A percentile compares a stretch with the other conserved stretches of the same genome.
These are phyloP conservation scores for Coriolopsis trogii DNA, from an alignment of 1,284 basidiomycete genomes.

Conservation along the genomic window DNA sequence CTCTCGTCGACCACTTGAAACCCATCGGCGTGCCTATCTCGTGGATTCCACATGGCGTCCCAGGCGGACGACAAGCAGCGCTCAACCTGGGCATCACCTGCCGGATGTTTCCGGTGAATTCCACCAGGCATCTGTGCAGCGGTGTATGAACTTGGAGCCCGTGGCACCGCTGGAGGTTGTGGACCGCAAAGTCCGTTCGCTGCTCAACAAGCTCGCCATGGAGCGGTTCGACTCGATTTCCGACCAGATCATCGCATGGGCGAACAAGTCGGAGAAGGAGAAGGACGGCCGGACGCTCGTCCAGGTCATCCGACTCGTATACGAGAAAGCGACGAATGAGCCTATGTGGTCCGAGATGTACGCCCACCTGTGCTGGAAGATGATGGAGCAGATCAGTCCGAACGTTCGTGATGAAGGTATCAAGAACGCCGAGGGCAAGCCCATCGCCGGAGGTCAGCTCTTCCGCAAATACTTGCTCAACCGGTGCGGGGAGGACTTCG, in stretches of 20 bases:
- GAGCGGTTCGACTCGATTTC: slow-evolving; percentile 91
- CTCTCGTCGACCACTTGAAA: too few species aligned
- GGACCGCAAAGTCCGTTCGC: slow-evolving; percentile 88
- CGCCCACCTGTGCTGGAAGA: slow-evolving; percentile 51
- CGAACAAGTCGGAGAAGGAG: slow-evolving; percentile 91
- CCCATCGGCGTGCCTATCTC: too few species aligned
- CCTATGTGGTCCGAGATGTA: slow-evolving; percentile 13
- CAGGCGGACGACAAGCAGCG: too few species aligned
- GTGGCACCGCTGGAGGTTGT: slow-evolving; percentile 68
- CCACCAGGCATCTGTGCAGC: too few species aligned
- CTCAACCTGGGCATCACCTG: too few species aligned
- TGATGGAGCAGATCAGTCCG: slow-evolving; percentile 68
- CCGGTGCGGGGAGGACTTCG: slow-evolving; percentile 54
- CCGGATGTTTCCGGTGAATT: too few species aligned
- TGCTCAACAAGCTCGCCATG: slow-evolving; percentile 96
- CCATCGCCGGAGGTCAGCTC: slow-evolving; percentile 86
- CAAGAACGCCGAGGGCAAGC: slow-evolving; percentile 76
- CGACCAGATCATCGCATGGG: slow-evolving; percentile 63
- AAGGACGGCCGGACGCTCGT: slow-evolving; percentile 91
- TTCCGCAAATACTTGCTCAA: slow-evolving; percentile 75
- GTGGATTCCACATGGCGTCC: too few species aligned
- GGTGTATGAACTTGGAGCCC: too few species aligned
- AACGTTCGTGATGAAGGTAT: slow-evolving; percentile 88
- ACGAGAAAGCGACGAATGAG: slow-evolving; percentile 84
- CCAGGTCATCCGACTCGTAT: slow-evolving; percentile 92